A percentile compares a stretch with the other conserved stretches of the same genome.
Evolutionary conservation across 2,329 filamentous ascomycete genomes (phyloP).

Genomic region (Paecilomyces sp.): DNA sequence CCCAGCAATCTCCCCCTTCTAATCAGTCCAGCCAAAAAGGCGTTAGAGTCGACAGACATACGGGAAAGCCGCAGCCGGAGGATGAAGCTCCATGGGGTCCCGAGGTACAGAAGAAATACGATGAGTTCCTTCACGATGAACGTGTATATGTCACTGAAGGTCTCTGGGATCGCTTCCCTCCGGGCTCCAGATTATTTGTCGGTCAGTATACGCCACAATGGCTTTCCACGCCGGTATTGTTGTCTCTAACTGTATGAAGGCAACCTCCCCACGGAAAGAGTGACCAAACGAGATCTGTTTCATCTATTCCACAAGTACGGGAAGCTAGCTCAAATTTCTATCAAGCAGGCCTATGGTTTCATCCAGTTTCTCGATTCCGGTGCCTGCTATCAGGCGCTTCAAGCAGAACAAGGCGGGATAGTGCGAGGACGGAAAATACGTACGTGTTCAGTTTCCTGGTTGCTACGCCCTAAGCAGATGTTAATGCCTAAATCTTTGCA

Average conservation of each 20-base stretch:
- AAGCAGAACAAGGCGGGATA: conserved; percentile 69
- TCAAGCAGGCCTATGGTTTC: conserved; percentile 95
- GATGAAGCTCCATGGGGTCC: conserved; percentile 42
- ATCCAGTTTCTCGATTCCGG: conserved; percentile 79
- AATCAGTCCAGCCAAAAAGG: conserved; percentile 16
- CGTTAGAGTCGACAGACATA: conserved; percentile 19
- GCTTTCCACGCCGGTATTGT: neutral
- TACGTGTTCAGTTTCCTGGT: conserved; percentile 45
- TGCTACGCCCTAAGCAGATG: neutral
- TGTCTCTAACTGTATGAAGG: conserved; percentile 43
- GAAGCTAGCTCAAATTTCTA: conserved; percentile 83
- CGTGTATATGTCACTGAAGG: conserved; percentile 46
- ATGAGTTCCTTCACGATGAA: conserved; percentile 45
- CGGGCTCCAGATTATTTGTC: conserved; percentile 43
- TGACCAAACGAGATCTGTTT: conserved; percentile 90
- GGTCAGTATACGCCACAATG: conserved; percentile 25
- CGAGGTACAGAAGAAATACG: conserved; percentile 43
- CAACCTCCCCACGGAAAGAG: conserved; percentile 86
- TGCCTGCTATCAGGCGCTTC: conserved; percentile 68
- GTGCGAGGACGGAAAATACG: conserved; percentile 89
- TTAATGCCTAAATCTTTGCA: conserved; percentile 26
- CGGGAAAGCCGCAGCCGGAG: conserved; percentile 19
- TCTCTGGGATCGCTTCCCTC: conserved; percentile 45
- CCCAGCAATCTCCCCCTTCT: conserved; percentile 11
- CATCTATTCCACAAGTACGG: conserved; percentile 82